phyloP scores from a whole-genome alignment of 2,329 filamentous ascomycete genomes.

The Pseudogymnoascus sp. region DNA sequence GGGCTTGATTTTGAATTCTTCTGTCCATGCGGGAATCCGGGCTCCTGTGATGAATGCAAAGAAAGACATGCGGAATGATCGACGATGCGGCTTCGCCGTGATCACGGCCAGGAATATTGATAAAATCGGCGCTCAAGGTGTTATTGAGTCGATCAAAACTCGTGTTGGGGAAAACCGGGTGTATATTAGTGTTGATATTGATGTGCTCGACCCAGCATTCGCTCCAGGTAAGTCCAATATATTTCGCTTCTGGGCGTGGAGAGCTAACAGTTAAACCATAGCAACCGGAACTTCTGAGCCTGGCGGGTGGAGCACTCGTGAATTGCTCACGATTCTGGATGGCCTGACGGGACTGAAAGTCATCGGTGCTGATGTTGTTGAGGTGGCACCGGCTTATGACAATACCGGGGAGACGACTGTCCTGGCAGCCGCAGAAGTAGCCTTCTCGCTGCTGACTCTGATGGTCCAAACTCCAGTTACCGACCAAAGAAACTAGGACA shows the following conservation, averaged over 20 bases:
- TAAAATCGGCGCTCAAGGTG: slow-evolving; percentile 32
- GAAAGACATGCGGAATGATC: slow-evolving; percentile 47
- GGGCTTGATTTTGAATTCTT: slow-evolving; percentile 47
- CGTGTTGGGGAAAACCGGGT: slow-evolving; percentile 44
- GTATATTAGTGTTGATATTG: slow-evolving; percentile 44
- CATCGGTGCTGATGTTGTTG: slow-evolving; percentile 52
- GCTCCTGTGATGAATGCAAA: slow-evolving; percentile 39
- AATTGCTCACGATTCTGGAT: slow-evolving; percentile 49
- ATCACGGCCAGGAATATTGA: slow-evolving; percentile 46
- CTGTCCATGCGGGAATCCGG: slow-evolving; percentile 53
- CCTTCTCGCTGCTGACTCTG: slow-evolving; percentile 35
- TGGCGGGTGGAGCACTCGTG: slow-evolving; percentile 52
- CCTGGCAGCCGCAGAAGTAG: slow-evolving; percentile 40
- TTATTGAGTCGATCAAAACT: slow-evolving; percentile 36
- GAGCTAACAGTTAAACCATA: slow-evolving; percentile 18
- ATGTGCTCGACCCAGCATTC: slow-evolving; percentile 42
- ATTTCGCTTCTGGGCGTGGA: not conserved
- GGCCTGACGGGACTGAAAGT: slow-evolving; percentile 49
- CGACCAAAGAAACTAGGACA: not conserved
- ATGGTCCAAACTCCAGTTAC: slow-evolving; percentile 32
- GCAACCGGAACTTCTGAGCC: slow-evolving; percentile 46
- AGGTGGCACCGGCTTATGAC: slow-evolving; percentile 54
- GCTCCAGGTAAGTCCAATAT: slow-evolving; percentile 33
- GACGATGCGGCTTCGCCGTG: slow-evolving; percentile 49
- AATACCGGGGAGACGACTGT: slow-evolving; percentile 50